Conservation (phyloP, 345 rosid species). For the Acer campestre region DNA sequence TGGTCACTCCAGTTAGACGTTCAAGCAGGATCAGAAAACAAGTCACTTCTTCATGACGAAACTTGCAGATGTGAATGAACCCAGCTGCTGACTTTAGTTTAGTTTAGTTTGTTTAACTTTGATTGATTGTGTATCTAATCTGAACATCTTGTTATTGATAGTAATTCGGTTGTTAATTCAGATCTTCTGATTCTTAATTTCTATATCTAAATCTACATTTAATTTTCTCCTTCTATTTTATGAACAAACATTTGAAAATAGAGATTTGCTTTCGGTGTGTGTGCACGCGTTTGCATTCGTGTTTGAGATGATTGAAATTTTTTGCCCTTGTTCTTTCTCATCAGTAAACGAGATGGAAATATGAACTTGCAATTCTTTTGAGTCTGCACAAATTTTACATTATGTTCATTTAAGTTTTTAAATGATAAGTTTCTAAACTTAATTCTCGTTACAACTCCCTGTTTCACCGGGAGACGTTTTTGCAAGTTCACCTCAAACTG, state of each 20-base stretch:
- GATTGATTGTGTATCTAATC: slow-evolving; percentile 3
- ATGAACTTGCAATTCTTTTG: too few species aligned
- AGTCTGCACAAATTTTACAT: too few species aligned
- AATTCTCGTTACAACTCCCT: too few species aligned
- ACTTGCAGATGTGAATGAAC: slow-evolving; percentile 20
- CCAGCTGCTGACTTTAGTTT: slow-evolving; percentile 23
- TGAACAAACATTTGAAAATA: not conserved
- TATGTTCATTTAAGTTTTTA: too few species aligned
- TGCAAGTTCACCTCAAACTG: too few species aligned
- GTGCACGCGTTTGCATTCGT: too few species aligned
- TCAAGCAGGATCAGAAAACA: slow-evolving; percentile 73
- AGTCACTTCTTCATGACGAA: slow-evolving; percentile 51
- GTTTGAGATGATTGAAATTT: too few species aligned
- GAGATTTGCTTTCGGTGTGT: not conserved
- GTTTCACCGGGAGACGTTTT: too few species aligned
- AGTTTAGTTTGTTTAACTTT: slow-evolving; percentile 15
- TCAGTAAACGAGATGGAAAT: too few species aligned
- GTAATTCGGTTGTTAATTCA: slow-evolving; percentile 1
- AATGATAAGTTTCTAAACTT: too few species aligned
- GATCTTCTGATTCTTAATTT: slow-evolving; percentile 10
- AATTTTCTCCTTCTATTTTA: not conserved
- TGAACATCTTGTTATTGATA: not conserved
- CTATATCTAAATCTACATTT: not conserved
- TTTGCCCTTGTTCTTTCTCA: too few species aligned
- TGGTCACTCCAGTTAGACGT: slow-evolving; percentile 79